These are phyloP conservation scores for Cyathus striatus DNA, from an alignment of 768 basidiomycete species.

Conservation along the genomic window DNA sequence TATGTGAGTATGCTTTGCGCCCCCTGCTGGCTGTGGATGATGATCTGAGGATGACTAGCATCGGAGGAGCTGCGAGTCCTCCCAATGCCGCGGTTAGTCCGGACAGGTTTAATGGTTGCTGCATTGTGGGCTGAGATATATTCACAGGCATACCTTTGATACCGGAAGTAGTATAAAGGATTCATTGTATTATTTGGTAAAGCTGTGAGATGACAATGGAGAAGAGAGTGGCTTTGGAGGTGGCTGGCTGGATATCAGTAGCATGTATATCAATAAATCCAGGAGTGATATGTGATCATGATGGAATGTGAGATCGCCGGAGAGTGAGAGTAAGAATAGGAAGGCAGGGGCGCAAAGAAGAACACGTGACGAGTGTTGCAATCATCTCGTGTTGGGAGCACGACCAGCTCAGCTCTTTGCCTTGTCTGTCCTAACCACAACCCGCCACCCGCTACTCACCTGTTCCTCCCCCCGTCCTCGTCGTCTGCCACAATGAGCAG, in stretches of 20 bases:
- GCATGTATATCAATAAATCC: no score
- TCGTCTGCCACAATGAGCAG: slow-evolving; percentile 39
- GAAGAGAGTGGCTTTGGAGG: no score
- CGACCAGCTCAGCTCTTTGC: neutral
- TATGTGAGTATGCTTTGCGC: slow-evolving; percentile 38
- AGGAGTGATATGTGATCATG: no score
- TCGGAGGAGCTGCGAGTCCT: slow-evolving; percentile 66
- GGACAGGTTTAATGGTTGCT: no score
- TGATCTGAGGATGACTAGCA: slow-evolving; percentile 19
- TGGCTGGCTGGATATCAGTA: no score
- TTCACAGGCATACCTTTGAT: slow-evolving; percentile 23
- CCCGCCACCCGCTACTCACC: neutral
- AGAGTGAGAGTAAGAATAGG: no score
- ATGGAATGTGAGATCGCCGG: no score
- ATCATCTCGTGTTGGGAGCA: neutral
- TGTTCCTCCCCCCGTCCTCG: neutral
- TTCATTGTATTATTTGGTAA: no score
- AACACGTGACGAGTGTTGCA: no score
- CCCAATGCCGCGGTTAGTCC: slow-evolving; percentile 63
- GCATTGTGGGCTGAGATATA: no score
- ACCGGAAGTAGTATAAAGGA: neutral
- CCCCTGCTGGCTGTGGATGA: neutral
- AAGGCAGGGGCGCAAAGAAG: no score
- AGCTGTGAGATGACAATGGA: neutral
- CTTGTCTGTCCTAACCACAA: neutral